Base-by-base conservation (phyloP, 179 eudicot genomes). In the Amaranthus tricolor region DNA sequence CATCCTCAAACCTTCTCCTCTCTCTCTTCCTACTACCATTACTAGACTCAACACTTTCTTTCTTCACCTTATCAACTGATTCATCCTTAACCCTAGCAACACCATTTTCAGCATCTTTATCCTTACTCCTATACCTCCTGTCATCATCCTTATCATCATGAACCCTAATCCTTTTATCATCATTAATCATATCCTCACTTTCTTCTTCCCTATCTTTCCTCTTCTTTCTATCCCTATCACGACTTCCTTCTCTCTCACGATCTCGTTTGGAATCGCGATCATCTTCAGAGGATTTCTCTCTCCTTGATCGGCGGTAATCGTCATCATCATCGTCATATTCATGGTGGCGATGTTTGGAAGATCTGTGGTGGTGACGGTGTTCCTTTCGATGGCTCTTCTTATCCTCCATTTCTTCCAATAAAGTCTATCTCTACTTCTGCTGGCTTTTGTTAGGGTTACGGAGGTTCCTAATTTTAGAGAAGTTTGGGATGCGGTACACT, bases 191-290 rank as follows among this genome's bases (percentile, higher is more conserved):
- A 47, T 74, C 87, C 43, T 73, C 85, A 59, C 81, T 83, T 6
- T 44, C 80, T 51, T 84, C 80, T 51, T 84, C 85, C 85, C 89
- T 86, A 82, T 85, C 84, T 72, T 85, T 82, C 79, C 82, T 84
- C 44, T 75, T n/a, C 62, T 70, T 79, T 12, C 52, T 73, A 49
- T 73, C 84, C 79, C 83, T 73, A 74, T 81, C 85, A 68, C 81
- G 59, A 61, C 81, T 76, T 53, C 83, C 79, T 3, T 80, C 87
- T 31, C 80, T 62, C 58, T 79, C 86, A 64, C 85, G 68, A 81
- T 82, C 86, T 71, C 85, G 68, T 81, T 82, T 84, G 66, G 77
- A 74, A 62, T 84, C 84, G 13, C 79, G 89, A 74, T 59, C 80
- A 3, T 47, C 7, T 16, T 47, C 53, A 69, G 40, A 77, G 15